These are phyloP conservation scores for Candida sojae DNA, from an alignment of 1,139 yeast genomes.

Conservation along the genomic window DNA sequence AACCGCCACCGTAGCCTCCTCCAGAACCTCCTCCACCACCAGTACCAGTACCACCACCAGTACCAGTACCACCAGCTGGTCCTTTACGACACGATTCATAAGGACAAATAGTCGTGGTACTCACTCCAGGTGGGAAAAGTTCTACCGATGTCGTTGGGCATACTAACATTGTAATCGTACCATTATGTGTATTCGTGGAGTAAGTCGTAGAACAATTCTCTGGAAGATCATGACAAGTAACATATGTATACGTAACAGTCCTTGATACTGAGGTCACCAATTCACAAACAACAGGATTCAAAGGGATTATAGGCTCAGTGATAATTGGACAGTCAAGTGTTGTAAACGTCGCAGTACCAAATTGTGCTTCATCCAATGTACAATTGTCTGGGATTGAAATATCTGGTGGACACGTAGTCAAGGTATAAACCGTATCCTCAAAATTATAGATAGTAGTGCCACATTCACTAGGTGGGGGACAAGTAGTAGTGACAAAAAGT, in stretches of 20 bases:
- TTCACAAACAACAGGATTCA: constrained; percentile 1
- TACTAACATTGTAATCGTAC: not conserved
- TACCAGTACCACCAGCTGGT: not conserved
- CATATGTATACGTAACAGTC: not conserved
- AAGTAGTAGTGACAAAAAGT: not conserved
- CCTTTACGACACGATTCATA: not conserved
- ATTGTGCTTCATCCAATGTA: not conserved
- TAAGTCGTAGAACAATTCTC: constrained; percentile 1
- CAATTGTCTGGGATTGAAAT: not conserved
- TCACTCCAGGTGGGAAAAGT: constrained; percentile 2
- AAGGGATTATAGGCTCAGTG: not conserved
- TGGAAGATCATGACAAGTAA: not conserved
- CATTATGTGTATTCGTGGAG: not conserved
- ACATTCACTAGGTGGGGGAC: not conserved
- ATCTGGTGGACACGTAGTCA: not conserved
- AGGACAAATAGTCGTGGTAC: constrained; percentile 2
- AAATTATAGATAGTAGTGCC: not conserved
- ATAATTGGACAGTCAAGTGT: not conserved
- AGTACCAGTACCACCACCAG: not conserved
- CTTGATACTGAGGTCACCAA: not conserved
- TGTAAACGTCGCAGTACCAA: not conserved
- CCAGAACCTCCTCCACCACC: not conserved
- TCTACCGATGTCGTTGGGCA: constrained; percentile 1
- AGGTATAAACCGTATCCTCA: not conserved
- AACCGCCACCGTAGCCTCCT: not conserved